phyloP scores from a whole-genome alignment of 495 filamentous ascomycete species.

The Lichenothelia convexa region DNA sequence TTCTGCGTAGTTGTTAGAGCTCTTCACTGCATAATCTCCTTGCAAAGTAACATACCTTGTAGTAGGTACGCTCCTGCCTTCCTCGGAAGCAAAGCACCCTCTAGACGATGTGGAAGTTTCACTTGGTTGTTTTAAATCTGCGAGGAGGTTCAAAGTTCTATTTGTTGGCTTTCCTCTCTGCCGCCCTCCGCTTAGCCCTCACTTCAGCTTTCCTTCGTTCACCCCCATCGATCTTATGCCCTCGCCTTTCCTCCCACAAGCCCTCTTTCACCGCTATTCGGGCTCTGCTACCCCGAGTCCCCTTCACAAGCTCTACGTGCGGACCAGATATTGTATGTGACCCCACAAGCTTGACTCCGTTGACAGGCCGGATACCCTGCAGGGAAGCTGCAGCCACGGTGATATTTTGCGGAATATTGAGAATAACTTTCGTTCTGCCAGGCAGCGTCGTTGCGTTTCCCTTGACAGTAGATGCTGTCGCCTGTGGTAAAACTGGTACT shows the following conservation, averaged over 20 bases:
- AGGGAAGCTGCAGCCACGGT: conserved; percentile 22
- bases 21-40: too few relatives aligned
- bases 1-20: too few relatives aligned
- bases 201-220: conserved; percentile 78
- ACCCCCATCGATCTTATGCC: conserved; percentile 88
- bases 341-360: conserved; percentile 44
- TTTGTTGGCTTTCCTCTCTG: conserved; percentile 21
- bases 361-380: conserved; percentile 27
- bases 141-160: too few relatives aligned
- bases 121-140: too few relatives aligned
- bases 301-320: conserved; percentile 46
- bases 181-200: conserved; percentile 40
- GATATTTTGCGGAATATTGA: conserved; percentile 48
- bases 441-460: conserved; percentile 30
- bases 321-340: conserved; percentile 52
- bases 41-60: too few relatives aligned
- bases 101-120: too few relatives aligned
- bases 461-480: conserved; percentile 15
- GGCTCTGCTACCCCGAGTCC: conserved; percentile 37
- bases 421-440: conserved; percentile 39
- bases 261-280: conserved; percentile 55
- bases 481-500: conserved; percentile 20
- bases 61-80: too few relatives aligned
- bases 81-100: too few relatives aligned
- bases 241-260: conserved; percentile 71